Evolutionary conservation across 306 rosid genomes (phyloP), one percentile per base, ranked within the genome.

Genomic region (Potentilla sterilis): DNA sequence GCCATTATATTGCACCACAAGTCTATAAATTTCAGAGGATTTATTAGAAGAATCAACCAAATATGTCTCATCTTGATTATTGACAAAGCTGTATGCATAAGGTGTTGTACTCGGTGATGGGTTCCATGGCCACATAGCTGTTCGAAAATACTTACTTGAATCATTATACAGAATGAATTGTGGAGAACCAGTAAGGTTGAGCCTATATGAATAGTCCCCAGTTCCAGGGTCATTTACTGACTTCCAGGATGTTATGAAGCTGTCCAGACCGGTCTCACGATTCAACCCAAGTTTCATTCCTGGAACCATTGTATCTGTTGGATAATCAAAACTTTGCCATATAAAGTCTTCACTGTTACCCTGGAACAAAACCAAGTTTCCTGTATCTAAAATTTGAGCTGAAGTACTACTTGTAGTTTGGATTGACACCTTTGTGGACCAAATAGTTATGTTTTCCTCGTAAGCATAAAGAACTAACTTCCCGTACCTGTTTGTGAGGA

Each of bases 261-360:
- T 32, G 6, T 62, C 41, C 2, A 3, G 85, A 77, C 82, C 75
- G 81, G 51, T 42, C 79, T 12, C 66, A 47, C 10, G 24, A 68
- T 78, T 22, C 32, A 64, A 6, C 41, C 68, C 77, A 0, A 72
- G 4, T 78, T 64, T 78, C 77, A 78, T 78, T 0, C 52, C 63
- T 0, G 87, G 85, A 43, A 88, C 86, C 3, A 61, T 0, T 15
- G 85, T 85, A 49, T 85, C 75, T 0, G 79, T 2, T 0, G 83
- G 87, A 67, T 75, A 35, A 70, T 88, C 83, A 75, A 88, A 85
- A 74, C 89, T 79, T 72, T 81, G 80, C 91, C 89, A 62, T 62
- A 34, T 28, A 51, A 18, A 24, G 16, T 55, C 9, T n/a, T 12
- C 69, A 12, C 67, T 81, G 5, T 0, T 14, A 2, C 14, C 47